Evolutionary conservation across 495 filamentous ascomycete genomes (phyloP).

Genomic region (Schizothecium vesticola): DNA sequence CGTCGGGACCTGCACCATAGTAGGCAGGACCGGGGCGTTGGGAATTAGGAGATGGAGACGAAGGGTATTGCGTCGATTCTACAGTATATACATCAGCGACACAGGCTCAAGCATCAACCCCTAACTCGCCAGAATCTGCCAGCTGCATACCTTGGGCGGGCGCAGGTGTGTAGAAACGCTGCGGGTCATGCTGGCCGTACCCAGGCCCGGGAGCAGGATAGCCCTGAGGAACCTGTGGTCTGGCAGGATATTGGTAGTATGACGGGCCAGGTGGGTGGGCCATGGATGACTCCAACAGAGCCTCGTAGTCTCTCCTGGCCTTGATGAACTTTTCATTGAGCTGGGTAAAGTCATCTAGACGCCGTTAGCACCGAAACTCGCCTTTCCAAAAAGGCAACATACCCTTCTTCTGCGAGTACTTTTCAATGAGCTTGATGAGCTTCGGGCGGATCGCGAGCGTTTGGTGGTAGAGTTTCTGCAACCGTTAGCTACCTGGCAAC

Average conservation of each 20-base stretch:
- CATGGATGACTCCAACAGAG: constrained; percentile 93
- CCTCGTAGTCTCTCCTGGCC: constrained; percentile 91
- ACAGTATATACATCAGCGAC: constrained; percentile 26
- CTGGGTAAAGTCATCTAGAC: constrained; percentile 91
- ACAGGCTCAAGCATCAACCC: constrained; percentile 24
- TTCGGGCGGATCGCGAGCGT: constrained; percentile 93
- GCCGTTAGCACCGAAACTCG: constrained; percentile 12
- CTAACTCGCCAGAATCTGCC: constrained; percentile 25
- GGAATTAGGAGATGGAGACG: constrained; percentile 45
- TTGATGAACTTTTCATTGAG: constrained; percentile 99
- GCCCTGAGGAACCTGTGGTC: constrained; percentile 55
- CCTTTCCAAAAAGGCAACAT: constrained; percentile 2
- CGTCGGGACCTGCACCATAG: constrained; percentile 43
- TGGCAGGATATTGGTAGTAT: constrained; percentile 60
- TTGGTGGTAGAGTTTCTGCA: constrained; percentile 79
- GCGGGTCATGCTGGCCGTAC: constrained; percentile 52
- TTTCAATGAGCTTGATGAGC: constrained; percentile 95
- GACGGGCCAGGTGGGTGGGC: constrained; percentile 69
- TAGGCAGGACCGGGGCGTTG: constrained; percentile 38
- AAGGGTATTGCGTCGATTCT: constrained; percentile 38
- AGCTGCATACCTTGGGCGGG: constrained; percentile 36
- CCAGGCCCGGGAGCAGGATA: constrained; percentile 47
- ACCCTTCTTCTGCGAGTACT: constrained; percentile 99
- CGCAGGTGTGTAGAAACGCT: constrained; percentile 65
- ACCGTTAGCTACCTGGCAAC: constrained; percentile 7